These are phyloP conservation scores for Tetrapyrgos nigripes DNA, from an alignment of 1,284 basidiomycete species.

Conservation along the genomic window DNA sequence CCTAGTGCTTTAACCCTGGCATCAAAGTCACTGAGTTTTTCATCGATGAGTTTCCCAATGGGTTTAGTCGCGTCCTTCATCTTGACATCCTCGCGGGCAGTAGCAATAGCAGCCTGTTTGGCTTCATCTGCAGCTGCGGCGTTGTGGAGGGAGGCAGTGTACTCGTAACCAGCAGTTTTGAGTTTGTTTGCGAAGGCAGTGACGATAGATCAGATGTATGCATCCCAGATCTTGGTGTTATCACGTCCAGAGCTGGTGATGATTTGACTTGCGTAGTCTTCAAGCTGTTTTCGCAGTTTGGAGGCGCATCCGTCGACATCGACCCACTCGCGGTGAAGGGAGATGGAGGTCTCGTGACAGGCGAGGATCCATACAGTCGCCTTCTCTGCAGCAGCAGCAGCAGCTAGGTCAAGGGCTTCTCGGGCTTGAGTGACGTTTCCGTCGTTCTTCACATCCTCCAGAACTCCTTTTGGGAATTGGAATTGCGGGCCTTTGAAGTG, in stretches of 20 bases:
- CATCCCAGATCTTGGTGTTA: background rate
- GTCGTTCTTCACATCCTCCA: background rate
- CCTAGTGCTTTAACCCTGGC: background rate
- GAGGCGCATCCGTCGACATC: background rate
- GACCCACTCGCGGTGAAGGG: background rate
- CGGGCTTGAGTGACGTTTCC: background rate
- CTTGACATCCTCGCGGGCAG: slow-evolving; percentile 13
- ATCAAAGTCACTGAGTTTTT: slow-evolving; percentile 3
- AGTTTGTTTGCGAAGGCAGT: slow-evolving; percentile 9
- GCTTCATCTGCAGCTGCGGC: background rate
- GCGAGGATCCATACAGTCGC: background rate
- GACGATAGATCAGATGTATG: background rate
- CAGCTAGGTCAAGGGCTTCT: background rate
- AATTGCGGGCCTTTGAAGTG: slow-evolving; percentile 9
- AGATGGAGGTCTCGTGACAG: background rate
- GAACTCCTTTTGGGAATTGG: background rate
- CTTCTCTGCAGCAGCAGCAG: background rate
- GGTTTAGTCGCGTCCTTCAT: slow-evolving; percentile 16
- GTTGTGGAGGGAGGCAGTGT: slow-evolving; percentile 2
- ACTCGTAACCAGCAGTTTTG: slow-evolving; percentile 6
- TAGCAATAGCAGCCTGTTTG: slow-evolving; percentile 5
- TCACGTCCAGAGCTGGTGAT: background rate
- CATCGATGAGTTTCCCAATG: slow-evolving; percentile 12
- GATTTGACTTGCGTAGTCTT: background rate
- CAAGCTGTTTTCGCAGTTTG: background rate